phyloP scores from a whole-genome alignment of 2,329 filamentous ascomycete species.

The Septoria linicola region DNA sequence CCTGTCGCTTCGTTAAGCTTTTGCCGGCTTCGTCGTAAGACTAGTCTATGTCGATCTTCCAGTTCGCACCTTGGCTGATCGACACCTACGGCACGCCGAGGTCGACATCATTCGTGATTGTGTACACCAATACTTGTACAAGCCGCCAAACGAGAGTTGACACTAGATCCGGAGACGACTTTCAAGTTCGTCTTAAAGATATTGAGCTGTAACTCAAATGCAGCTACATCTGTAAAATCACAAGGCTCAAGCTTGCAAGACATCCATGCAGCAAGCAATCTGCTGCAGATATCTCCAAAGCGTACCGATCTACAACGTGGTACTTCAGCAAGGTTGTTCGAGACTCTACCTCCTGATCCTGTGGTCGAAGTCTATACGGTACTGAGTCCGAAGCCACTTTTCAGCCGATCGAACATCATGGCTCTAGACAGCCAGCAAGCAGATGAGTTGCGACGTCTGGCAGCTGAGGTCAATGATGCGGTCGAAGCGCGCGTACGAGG shows the following conservation, averaged over 20 bases:
- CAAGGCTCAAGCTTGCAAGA: constrained; percentile 1
- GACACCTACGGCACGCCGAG: background rate
- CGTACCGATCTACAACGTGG: background rate
- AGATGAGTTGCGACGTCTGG: constrained; percentile 9
- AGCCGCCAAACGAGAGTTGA: background rate
- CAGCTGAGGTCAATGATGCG: constrained; percentile 8
- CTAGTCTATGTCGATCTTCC: too few relatives aligned
- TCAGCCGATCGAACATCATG: background rate
- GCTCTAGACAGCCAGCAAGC: constrained; percentile 9
- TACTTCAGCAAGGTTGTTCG: background rate
- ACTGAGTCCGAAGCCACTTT: too few relatives aligned
- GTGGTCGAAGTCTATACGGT: background rate
- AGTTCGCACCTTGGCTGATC: too few relatives aligned
- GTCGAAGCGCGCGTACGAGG: constrained; percentile 16
- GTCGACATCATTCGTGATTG: background rate
- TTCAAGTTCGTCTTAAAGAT: too few relatives aligned
- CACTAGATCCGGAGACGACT: background rate
- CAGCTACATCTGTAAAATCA: background rate
- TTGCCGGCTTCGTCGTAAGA: background rate
- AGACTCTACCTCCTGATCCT: background rate
- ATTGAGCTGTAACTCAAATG: too few relatives aligned
- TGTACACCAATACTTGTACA: too few relatives aligned
- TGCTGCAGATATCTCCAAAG: background rate
- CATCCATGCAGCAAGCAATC: background rate
- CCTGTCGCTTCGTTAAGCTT: constrained; percentile 1